These are phyloP conservation scores for Coprinellus micaceus DNA, from an alignment of 768 basidiomycete species.

Conservation along the genomic window DNA sequence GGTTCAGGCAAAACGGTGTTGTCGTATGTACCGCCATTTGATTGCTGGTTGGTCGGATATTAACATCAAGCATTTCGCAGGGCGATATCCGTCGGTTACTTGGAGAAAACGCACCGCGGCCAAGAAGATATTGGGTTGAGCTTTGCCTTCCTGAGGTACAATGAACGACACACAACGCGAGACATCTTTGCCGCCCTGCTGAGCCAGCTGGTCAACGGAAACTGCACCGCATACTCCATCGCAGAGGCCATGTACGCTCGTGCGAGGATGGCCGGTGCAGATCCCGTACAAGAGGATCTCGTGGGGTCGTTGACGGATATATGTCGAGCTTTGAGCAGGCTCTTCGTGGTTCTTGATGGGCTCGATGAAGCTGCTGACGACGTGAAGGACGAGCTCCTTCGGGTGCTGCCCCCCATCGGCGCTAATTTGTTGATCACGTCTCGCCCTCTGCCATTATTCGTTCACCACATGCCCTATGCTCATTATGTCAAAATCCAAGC, in stretches of 20 bases:
- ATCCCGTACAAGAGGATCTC: not conserved
- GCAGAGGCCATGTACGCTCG: not conserved
- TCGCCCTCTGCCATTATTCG: not conserved
- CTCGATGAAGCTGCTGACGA: conserved; percentile 4
- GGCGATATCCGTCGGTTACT: not conserved
- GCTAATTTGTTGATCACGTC: conserved; percentile 1
- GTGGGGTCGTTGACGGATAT: too few relatives aligned
- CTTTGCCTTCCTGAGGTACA: conserved; percentile 4
- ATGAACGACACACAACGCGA: not conserved
- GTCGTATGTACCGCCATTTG: not conserved
- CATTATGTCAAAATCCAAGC: not conserved
- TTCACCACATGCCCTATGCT: not conserved
- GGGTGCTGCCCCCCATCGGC: not conserved
- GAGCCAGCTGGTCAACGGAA: not conserved
- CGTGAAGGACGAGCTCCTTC: not conserved
- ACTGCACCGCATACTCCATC: not conserved
- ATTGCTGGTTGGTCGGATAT: too few relatives aligned
- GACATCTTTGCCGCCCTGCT: conserved; percentile 1
- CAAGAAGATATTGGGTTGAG: not conserved
- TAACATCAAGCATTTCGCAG: not conserved
- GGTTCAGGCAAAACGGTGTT: conserved; percentile 5
- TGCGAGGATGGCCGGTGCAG: not conserved
- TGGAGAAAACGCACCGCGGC: not conserved
- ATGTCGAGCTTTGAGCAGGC: not conserved
- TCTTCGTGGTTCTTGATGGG: not conserved